Evolutionary conservation across 2,329 filamentous ascomycete species (phyloP), one percentile per base, ranked within the genome.

Genomic region (Aspergillus fumigatus): DNA sequence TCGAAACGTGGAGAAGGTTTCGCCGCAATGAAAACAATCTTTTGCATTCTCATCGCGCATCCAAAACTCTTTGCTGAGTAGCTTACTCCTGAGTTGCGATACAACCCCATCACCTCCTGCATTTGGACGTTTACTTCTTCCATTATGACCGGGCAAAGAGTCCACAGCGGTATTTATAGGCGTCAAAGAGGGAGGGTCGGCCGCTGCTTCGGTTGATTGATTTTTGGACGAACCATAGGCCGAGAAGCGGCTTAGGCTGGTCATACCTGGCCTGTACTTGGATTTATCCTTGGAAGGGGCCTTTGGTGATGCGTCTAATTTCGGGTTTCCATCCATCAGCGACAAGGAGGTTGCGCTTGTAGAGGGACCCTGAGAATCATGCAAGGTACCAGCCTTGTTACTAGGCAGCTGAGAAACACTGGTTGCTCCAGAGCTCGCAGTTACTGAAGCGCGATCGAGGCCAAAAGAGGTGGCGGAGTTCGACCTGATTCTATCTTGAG

Each of bases 41-140:
- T 96, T 97, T 58, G 93, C 95, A 60, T 95, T 97, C 69, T 97
- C 94, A 70, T 99, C 94, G 58, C 92, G 90, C 94, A 99, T 99
- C 94, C 93, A 97, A 66, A 96, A 97, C 65, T 97, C 92, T 68
- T 92, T 94, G 71, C 90, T 96, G 48, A 97, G 77, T 7, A 99
- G 87, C 68, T 93, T 92, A 66, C 90, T 89, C 60, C 88, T 86
- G 80, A 96, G 88, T 64, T 89, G 87, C 51, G 78, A 76, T 53
- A 82, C 70, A 59, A 74, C 74, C 55, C 71, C 61, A 53, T 71
- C 67, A 40, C 59, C 54, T 11, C 60, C 56, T 26, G 53, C 50
- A 47, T 65, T 56, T 17, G 62, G 56, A 23, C 59, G 68, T 48
- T 59, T 65, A 26, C 60, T 53, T 10, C 62, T 59, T 26, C 59